Conservation (phyloP, 148 eudicot species). For the Rhododendron ferrugineum region DNA sequence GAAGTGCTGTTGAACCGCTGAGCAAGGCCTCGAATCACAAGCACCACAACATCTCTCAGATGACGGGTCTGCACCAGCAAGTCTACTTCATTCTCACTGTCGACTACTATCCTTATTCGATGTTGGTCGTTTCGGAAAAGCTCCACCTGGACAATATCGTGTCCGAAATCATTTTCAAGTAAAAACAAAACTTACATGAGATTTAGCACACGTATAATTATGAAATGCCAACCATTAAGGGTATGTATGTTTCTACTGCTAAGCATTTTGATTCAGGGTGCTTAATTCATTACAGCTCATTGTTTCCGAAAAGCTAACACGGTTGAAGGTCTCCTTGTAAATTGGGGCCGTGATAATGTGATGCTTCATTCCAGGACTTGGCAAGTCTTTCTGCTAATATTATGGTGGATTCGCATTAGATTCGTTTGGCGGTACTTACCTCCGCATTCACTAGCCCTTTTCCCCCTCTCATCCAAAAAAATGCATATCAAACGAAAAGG, state of each 20-base stretch:
- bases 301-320: background rate
- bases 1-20: conserved; percentile 93
- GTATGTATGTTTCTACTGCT: background rate
- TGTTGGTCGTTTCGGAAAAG: conserved; percentile 90
- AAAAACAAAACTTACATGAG: background rate
- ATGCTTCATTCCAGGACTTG: background rate
- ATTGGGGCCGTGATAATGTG: background rate
- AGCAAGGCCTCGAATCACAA: conserved; percentile 85
- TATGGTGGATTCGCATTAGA: background rate
- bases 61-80: conserved; percentile 95
- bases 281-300: background rate
- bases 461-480: background rate
- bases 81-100: conserved; percentile 75
- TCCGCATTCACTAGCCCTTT: background rate
- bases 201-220: background rate
- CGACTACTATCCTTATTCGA: conserved; percentile 76
- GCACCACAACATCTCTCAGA: conserved; percentile 80
- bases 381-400: background rate
- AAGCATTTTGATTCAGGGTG: background rate
- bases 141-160: conserved; percentile 57
- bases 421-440: background rate
- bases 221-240: background rate
- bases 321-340: background rate
- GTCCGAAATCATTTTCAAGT: background rate
- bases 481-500: background rate